Percentiles rank a stretch among this genome's conserved stretches.
These are phyloP conservation scores for Vaccinium corymbosum DNA, from an alignment of 148 eudicot species.

Conservation along the genomic window DNA sequence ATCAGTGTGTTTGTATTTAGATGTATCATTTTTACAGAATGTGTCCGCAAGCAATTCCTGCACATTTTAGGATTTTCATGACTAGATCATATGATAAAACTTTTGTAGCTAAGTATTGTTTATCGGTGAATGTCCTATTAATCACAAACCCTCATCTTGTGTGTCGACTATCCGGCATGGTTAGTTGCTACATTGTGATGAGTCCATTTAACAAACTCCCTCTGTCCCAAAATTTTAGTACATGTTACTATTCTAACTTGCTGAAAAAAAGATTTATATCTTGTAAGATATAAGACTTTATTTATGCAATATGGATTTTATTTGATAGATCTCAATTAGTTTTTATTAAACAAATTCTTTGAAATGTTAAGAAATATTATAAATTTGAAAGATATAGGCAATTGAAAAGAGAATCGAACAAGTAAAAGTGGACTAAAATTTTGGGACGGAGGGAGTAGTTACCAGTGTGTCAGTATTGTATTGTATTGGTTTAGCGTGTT, in stretches of 20 bases:
- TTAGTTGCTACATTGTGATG: not conserved
- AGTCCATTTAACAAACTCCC: not conserved
- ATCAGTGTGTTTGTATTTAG: not conserved
- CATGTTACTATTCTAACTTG: no score
- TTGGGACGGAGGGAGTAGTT: not conserved
- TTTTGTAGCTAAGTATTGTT: not conserved
- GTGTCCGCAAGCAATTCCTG: not conserved
- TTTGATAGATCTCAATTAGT: no score
- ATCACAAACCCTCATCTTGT: not conserved
- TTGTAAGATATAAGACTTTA: no score
- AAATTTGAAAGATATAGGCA: no score
- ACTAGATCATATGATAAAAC: not conserved
- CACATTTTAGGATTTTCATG: not conserved
- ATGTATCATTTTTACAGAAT: not conserved
- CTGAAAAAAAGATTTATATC: no score
- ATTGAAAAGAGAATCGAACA: no score
- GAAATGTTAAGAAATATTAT: no score
- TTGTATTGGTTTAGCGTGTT: not conserved
- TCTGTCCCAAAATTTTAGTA: no score
- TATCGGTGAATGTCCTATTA: not conserved
- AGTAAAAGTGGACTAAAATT: no score
- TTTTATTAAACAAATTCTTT: no score
- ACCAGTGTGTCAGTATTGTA: not conserved
- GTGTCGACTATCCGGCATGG: not conserved
- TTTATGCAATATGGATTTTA: no score